Base-by-base conservation (phyloP, 1,284 basidiomycete genomes). In the Irpex sp. region DNA sequence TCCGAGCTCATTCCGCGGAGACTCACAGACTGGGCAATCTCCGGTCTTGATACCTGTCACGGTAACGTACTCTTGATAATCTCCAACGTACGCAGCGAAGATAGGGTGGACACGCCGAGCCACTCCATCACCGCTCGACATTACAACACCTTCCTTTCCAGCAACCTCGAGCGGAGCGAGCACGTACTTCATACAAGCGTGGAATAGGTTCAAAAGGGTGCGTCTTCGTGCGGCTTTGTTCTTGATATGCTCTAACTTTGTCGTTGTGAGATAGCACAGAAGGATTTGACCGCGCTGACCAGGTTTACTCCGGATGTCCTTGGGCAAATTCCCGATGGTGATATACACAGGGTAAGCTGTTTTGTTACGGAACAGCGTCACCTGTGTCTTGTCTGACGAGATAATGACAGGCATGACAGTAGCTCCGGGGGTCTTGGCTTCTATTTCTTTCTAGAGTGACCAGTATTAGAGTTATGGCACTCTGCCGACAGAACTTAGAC, bases 271-370 rank as follows among this genome's bases (percentile, higher is more conserved):
- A 69, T 86, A 86, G 0, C 73, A 83, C 15, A 86, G 68, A 0
- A 87, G 79, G 9, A 87, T 75, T 24, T 82, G 80, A 1, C 77
- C 82, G 6, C 75, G 78, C 1, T 71, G 69, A 0, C 82, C 83
- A 0, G 83, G 81, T 67, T 84, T 82, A 1, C 79, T 74, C 4
- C 81, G 76, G 2, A 85, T 81, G 9, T 81, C 79, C 66, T 86
- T 86, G 0, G 85, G 83, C 9, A 87, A 76, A 70, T 86, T 86
- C 4, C 85, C 84, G 59, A 87, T 83, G 0, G 83, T 86, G 18
- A 87, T 68, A 67, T 86, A 86, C 0, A 86, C 75, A 0, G 84
- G 84, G 71, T 85, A 86, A 1, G 82, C 83, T 9, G 76, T 73
- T 71, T 85, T 85, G 70, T 82, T 82, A 1, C 79, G 66, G 70